These are phyloP conservation scores for Blastocystis sp. DNA, from an alignment of 352 stramenopile genomes.

Conservation along the genomic window DNA sequence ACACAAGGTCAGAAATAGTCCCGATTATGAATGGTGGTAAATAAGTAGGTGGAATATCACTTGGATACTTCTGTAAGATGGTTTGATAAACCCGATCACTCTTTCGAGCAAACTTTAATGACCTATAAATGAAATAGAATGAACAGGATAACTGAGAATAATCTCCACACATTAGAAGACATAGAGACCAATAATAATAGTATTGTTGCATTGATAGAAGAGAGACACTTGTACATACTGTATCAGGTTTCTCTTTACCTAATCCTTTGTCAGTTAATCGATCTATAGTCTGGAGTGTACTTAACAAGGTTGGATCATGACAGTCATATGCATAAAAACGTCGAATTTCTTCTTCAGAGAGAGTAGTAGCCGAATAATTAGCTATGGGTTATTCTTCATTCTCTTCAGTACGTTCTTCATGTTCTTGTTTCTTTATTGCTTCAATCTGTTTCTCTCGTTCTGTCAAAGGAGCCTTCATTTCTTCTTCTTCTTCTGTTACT, in stretches of 20 bases:
- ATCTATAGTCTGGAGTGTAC: neutral
- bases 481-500: neutral
- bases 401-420: neutral
- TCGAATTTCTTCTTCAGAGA: neutral
- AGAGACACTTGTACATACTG: neutral
- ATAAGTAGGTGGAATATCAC: neutral
- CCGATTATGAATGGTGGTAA: neutral
- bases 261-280: too few relatives aligned
- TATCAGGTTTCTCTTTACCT: too few relatives aligned
- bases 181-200: constrained; percentile 27
- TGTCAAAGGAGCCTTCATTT: neutral
- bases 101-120: neutral
- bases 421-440: neutral
- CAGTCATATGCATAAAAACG: neutral
- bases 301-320: neutral
- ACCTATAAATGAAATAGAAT: neutral
- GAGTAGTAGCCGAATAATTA: neutral
- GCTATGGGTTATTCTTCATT: too few relatives aligned
- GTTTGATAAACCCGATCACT: constrained; percentile 12
- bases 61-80: neutral
- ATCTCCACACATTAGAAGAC: neutral
- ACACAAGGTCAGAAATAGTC: neutral
- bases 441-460: neutral
- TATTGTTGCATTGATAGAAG: constrained; percentile 13
- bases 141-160: neutral